Evolutionary conservation across 2,329 filamentous ascomycete genomes (phyloP).

Genomic region (Biscogniauxia marginata): DNA sequence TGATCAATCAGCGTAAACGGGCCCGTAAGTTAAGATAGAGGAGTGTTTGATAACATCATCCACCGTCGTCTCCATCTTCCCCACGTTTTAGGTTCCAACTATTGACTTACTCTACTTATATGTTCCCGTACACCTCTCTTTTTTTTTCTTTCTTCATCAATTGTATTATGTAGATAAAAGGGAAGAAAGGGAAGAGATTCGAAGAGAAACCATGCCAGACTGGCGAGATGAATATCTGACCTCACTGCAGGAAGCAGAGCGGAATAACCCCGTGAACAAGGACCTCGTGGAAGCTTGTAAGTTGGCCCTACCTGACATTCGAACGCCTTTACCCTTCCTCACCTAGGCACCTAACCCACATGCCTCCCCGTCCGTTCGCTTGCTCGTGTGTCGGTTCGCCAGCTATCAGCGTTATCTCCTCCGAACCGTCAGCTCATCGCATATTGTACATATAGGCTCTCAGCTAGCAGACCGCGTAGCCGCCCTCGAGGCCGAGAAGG

Average conservation of each 20-base stretch:
- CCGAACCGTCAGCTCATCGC: neutral
- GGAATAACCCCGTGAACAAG: slow-evolving; percentile 59
- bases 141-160: neutral
- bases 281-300: slow-evolving; percentile 78
- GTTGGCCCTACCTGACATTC: slow-evolving; percentile 24
- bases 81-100: neutral
- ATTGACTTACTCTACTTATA: neutral
- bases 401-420: too few relatives aligned
- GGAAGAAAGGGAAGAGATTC: neutral
- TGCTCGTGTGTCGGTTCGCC: too few relatives aligned
- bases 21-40: neutral
- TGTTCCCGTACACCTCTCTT: neutral
- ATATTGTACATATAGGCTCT: slow-evolving; percentile 30
- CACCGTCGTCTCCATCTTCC: neutral
- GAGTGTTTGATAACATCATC: neutral
- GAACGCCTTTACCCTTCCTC: too few relatives aligned
- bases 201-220: slow-evolving; percentile 50
- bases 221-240: slow-evolving; percentile 82
- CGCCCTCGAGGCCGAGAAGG: slow-evolving; percentile 59
- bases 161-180: neutral
- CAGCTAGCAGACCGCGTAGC: slow-evolving; percentile 58
- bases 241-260: slow-evolving; percentile 70
- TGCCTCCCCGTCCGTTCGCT: neutral
- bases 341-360: neutral
- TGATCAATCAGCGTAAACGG: neutral